phyloP scores from a whole-genome alignment of 1,139 yeast species.

The Zhuliangozyma blackwelliae region DNA sequence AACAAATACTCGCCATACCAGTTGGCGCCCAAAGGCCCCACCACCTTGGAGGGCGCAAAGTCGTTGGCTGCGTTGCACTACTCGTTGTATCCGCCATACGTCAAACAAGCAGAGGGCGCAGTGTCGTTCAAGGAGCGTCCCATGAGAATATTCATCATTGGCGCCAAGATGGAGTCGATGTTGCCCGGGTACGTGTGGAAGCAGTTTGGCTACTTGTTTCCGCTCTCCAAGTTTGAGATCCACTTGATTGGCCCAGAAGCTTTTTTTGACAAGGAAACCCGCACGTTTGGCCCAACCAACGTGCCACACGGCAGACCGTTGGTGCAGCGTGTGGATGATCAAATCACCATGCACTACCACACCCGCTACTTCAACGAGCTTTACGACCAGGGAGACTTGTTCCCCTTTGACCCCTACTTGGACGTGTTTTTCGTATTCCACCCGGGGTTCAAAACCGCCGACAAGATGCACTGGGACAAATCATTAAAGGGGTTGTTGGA shows the following conservation, averaged over 20 bases:
- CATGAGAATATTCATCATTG: constrained; percentile 80
- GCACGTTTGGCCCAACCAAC: constrained; percentile 33
- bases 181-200: constrained; percentile 96
- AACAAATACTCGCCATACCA: constrained; percentile 85
- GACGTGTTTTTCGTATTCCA: constrained; percentile 92
- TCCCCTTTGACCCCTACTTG: constrained; percentile 96
- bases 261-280: constrained; percentile 56
- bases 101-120: constrained; percentile 22
- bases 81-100: constrained; percentile 73
- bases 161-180: constrained; percentile 91
- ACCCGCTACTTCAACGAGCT: constrained; percentile 87
- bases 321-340: constrained; percentile 70
- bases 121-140: constrained; percentile 75
- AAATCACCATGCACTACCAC: constrained; percentile 73
- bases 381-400: constrained; percentile 88
- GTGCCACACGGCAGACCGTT: constrained; percentile 55
- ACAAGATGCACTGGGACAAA: constrained; percentile 75
- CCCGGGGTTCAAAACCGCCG: constrained; percentile 89
- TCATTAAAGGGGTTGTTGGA: constrained; percentile 83
- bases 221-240: constrained; percentile 74
- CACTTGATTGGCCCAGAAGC: constrained; percentile 95
- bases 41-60: constrained; percentile 87
- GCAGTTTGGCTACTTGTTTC: constrained; percentile 83
- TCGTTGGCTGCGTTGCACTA: constrained; percentile 88
- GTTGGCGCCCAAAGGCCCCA: constrained; percentile 77